Conservation (phyloP, 2,329 filamentous ascomycete genomes). For the Nigrospora osmanthi region DNA sequence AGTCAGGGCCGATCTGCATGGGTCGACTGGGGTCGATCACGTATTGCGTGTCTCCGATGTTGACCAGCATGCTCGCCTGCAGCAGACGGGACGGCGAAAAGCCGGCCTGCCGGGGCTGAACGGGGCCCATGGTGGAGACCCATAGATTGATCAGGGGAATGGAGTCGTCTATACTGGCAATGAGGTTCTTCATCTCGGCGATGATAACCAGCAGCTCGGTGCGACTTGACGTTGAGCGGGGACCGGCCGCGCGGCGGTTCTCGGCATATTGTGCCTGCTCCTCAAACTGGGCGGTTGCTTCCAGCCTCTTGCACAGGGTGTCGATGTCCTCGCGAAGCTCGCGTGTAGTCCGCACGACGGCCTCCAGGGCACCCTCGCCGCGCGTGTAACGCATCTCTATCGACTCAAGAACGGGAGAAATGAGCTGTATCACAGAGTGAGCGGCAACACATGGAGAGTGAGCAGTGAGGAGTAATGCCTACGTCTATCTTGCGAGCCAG, state of each 20-base stretch:
- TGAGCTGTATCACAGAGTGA: conserved; percentile 11
- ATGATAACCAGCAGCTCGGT: conserved; percentile 64
- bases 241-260: conserved; percentile 32
- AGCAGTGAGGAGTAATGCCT: conserved; percentile 11
- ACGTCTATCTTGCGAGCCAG: conserved; percentile 82
- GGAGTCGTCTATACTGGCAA: conserved; percentile 78
- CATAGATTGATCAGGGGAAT: conserved; percentile 89
- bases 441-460: not conserved
- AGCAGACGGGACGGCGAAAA: conserved; percentile 86
- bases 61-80: conserved; percentile 88
- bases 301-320: conserved; percentile 65
- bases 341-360: conserved; percentile 75
- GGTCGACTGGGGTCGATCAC: conserved; percentile 52
- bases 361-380: conserved; percentile 62
- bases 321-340: conserved; percentile 78
- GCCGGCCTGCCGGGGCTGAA: conserved; percentile 68
- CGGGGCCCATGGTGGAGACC: conserved; percentile 89
- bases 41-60: conserved; percentile 79
- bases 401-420: conserved; percentile 21
- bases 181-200: conserved; percentile 63
- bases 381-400: conserved; percentile 36
- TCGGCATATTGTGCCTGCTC: conserved; percentile 34
- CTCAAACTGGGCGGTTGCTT: conserved; percentile 58
- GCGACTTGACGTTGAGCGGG: conserved; percentile 48
- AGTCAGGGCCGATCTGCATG: conserved; percentile 80